phyloP scores from a whole-genome alignment of 176 grass and related monocot genomes.

The Aegilops umbellulata region DNA sequence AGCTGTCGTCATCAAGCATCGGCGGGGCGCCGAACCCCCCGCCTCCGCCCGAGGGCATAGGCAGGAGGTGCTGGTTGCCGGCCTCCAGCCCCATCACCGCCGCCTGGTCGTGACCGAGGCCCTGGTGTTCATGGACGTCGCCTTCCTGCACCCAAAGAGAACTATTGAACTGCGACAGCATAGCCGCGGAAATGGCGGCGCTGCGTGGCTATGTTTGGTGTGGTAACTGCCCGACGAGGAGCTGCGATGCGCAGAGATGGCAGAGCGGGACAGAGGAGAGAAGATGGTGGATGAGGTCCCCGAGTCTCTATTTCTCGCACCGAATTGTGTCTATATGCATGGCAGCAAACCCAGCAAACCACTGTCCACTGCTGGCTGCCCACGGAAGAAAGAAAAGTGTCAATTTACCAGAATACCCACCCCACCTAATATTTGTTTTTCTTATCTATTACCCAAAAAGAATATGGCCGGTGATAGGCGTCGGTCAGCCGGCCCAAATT shows the following conservation, averaged over 20 bases:
- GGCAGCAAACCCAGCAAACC: neutral
- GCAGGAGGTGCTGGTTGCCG: conserved; percentile 19
- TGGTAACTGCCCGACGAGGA: neutral
- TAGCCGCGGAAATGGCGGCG: conserved; percentile 1
- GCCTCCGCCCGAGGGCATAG: neutral
- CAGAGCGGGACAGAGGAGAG: neutral
- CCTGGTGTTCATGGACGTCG: neutral
- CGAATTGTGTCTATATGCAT: conserved; percentile 26
- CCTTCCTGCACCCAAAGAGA: conserved; percentile 61
- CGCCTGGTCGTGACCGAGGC: conserved; percentile 6
- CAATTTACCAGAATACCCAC: conserved; percentile 14
- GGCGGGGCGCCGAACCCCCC: neutral
- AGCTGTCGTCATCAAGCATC: conserved; percentile 32
- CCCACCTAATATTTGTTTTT: too few relatives aligned
- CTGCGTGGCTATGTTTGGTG: neutral
- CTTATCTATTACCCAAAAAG: too few relatives aligned
- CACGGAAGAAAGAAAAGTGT: neutral
- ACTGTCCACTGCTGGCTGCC: neutral
- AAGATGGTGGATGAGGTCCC: neutral
- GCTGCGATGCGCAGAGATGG: conserved; percentile 29
- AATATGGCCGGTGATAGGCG: too few relatives aligned
- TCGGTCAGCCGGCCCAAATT: too few relatives aligned
- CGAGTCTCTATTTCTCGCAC: neutral
- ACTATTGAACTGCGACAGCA: conserved; percentile 59
- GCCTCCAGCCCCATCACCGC: conserved; percentile 2